phyloP scores from a whole-genome alignment of 2,329 filamentous ascomycete species.

The Aureobasidium sp. region DNA sequence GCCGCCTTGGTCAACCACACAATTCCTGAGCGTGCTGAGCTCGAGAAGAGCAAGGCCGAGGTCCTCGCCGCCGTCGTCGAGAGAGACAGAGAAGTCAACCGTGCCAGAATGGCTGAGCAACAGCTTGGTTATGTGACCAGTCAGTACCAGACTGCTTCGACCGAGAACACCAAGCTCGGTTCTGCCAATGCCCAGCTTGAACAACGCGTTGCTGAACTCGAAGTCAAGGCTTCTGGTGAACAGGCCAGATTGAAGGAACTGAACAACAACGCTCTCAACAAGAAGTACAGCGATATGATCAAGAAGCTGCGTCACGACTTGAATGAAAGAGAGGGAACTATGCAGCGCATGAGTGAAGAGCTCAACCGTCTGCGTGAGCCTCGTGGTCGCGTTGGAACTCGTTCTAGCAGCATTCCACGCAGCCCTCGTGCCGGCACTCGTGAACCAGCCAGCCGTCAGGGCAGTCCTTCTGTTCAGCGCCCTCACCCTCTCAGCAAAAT shows the following conservation, averaged over 20 bases:
- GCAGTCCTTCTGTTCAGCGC: not conserved
- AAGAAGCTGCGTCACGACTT: slow-evolving; percentile 19
- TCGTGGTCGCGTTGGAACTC: slow-evolving; percentile 26
- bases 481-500: not conserved
- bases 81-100: slow-evolving; percentile 20
- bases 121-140: slow-evolving; percentile 48
- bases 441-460: not conserved
- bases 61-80: slow-evolving; percentile 14
- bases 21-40: slow-evolving; percentile 24
- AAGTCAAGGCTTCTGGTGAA: slow-evolving; percentile 22
- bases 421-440: slow-evolving; percentile 16
- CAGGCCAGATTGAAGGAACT: slow-evolving; percentile 19
- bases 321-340: slow-evolving; percentile 19
- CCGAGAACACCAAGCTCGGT: slow-evolving; percentile 36
- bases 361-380: slow-evolving; percentile 24
- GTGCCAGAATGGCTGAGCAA: slow-evolving; percentile 35
- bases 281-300: slow-evolving; percentile 20
- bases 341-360: slow-evolving; percentile 27
- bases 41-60: slow-evolving; percentile 20
- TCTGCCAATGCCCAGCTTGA: slow-evolving; percentile 41
- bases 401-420: slow-evolving; percentile 27
- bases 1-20: slow-evolving; percentile 20
- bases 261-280: slow-evolving; percentile 16
- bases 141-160: slow-evolving; percentile 55
- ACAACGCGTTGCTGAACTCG: slow-evolving; percentile 21